These are phyloP conservation scores for Fusarium graminum DNA, from an alignment of 2,329 filamentous ascomycete genomes.

Conservation along the genomic window DNA sequence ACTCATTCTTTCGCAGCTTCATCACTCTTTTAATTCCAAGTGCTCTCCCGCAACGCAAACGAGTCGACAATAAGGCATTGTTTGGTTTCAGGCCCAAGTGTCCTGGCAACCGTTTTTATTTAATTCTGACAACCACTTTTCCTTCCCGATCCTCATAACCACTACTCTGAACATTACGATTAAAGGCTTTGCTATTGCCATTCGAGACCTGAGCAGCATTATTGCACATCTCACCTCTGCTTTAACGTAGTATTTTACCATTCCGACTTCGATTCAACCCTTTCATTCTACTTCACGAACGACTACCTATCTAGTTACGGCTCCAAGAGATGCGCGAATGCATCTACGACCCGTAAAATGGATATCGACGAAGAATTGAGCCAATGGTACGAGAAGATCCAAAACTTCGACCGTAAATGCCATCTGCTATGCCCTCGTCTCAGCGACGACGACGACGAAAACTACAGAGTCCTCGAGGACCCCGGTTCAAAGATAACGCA, in stretches of 20 bases:
- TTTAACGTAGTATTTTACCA: neutral
- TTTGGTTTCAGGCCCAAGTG: constrained; percentile 25
- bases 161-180: neutral
- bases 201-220: neutral
- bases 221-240: neutral
- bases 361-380: constrained; percentile 58
- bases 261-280: constrained; percentile 21
- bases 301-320: constrained; percentile 15
- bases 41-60: constrained; percentile 1
- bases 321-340: constrained; percentile 42
- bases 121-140: constrained; percentile 22
- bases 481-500: constrained; percentile 62
- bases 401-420: constrained; percentile 60
- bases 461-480: constrained; percentile 68
- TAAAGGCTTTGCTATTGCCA: neutral
- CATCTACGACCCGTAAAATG: constrained; percentile 51
- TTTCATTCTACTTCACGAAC: constrained; percentile 8
- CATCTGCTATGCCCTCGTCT: constrained; percentile 79
- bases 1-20: constrained; percentile 2
- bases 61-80: constrained; percentile 18
- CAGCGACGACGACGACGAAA: constrained; percentile 71
- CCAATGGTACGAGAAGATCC: constrained; percentile 60
- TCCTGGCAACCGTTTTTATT: constrained; percentile 34
- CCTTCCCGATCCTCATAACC: neutral
- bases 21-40: constrained; percentile 10